phyloP scores from a whole-genome alignment of 495 filamentous ascomycete species.

The Aspergillus saccharolyticus region DNA sequence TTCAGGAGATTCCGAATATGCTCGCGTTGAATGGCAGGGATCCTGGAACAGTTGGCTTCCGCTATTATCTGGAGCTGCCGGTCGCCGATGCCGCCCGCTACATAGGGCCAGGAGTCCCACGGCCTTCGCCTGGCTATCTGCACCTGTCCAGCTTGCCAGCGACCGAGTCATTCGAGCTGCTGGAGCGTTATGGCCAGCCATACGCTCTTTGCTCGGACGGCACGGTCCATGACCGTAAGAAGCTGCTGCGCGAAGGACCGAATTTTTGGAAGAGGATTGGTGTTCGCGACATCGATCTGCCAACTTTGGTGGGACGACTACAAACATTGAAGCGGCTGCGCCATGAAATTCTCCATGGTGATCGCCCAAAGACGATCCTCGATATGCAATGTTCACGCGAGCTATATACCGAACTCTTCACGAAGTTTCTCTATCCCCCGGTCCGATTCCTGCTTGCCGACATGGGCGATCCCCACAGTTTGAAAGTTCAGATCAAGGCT shows the following conservation, averaged over 20 bases:
- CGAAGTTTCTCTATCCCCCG: conserved; percentile 39
- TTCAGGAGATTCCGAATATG: conserved; percentile 67
- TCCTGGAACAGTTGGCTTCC: conserved; percentile 69
- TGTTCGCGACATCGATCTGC: conserved; percentile 34
- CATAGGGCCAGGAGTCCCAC: conserved; percentile 23
- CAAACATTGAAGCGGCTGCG: conserved; percentile 37
- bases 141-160: conserved; percentile 29
- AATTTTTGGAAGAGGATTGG: conserved; percentile 39
- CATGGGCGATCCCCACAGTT: conserved; percentile 29
- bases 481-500: conserved; percentile 50
- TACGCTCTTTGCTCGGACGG: conserved; percentile 33
- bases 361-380: conserved; percentile 32
- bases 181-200: conserved; percentile 30
- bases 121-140: conserved; percentile 27
- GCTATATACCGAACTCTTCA: conserved; percentile 43
- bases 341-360: conserved; percentile 29
- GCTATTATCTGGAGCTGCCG: conserved; percentile 64
- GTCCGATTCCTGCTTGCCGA: conserved; percentile 20
- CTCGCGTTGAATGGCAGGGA: conserved; percentile 65
- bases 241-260: conserved; percentile 32
- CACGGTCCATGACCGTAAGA: conserved; percentile 31
- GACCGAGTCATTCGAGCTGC: conserved; percentile 32
- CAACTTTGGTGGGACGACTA: conserved; percentile 39
- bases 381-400: conserved; percentile 40
- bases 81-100: conserved; percentile 57